phyloP scores from a whole-genome alignment of 768 basidiomycete genomes.

The Phanerochaete carnosa region DNA sequence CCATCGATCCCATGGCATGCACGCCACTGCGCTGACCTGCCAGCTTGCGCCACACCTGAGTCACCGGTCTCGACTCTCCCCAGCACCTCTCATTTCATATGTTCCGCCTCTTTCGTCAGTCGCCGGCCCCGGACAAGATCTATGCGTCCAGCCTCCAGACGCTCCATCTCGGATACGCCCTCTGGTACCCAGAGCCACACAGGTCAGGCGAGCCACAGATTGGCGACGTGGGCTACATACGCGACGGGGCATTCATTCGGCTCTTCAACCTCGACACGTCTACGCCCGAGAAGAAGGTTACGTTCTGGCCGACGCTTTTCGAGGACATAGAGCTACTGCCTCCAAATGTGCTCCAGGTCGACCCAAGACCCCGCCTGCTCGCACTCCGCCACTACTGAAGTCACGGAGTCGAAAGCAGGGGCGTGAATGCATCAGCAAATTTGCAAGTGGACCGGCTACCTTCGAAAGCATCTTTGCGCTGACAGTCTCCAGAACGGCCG shows the following conservation, averaged over 20 bases:
- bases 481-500: not conserved
- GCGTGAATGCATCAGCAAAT: not conserved
- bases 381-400: not conserved
- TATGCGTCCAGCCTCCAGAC: too few species aligned
- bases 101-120: too few species aligned
- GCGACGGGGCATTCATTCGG: slow-evolving; percentile 5
- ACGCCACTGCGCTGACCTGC: too few species aligned
- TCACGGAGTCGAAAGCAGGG: not conserved
- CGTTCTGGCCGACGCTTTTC: not conserved
- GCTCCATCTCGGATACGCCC: not conserved
- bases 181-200: slow-evolving; percentile 7
- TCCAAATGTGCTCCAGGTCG: not conserved
- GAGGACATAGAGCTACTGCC: not conserved
- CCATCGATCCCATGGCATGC: too few species aligned
- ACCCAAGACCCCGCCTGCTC: not conserved
- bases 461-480: not conserved
- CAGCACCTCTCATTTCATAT: too few species aligned
- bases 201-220: not conserved
- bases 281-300: not conserved
- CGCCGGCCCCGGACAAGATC: too few species aligned
- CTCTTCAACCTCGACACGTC: slow-evolving; percentile 5
- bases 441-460: not conserved
- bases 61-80: too few species aligned
- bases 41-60: too few species aligned
- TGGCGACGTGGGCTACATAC: slow-evolving; percentile 4